These are phyloP conservation scores for Adansonia grandidieri DNA, from an alignment of 441 rosid species.

Conservation along the genomic window DNA sequence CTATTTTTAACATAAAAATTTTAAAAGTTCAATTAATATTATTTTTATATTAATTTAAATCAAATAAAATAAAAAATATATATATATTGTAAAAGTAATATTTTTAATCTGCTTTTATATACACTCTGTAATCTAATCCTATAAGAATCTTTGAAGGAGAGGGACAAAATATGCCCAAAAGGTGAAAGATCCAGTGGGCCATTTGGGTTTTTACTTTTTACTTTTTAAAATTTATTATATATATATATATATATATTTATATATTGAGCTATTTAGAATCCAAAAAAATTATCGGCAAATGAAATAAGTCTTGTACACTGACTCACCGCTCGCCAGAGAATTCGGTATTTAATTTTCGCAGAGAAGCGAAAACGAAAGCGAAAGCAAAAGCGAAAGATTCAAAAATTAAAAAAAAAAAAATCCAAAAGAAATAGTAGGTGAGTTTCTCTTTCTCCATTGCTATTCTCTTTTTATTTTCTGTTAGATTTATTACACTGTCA, in stretches of 20 bases:
- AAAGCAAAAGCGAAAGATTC: not conserved
- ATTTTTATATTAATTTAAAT: too few relatives aligned
- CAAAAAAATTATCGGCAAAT: not conserved
- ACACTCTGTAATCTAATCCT: too few relatives aligned
- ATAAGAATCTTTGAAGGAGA: not conserved
- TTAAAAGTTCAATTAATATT: too few relatives aligned
- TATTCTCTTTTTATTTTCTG: not conserved
- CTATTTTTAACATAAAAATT: too few relatives aligned
- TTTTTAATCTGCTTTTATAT: too few relatives aligned
- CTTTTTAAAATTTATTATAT: too few relatives aligned
- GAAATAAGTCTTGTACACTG: too few relatives aligned
- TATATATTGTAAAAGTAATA: too few relatives aligned
- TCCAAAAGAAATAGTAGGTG: not conserved
- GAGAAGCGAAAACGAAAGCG: conserved; percentile 8
- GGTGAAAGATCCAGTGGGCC: not conserved
- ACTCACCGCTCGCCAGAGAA: not conserved
- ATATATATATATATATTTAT: not conserved
- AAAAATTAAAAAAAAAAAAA: not conserved
- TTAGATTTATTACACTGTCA: not conserved
- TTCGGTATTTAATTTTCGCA: not conserved
- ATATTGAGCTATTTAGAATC: not conserved
- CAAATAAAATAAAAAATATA: too few relatives aligned
- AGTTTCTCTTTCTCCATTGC: conserved; percentile 1
- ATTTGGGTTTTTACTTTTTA: not conserved
- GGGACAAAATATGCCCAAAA: too few relatives aligned